Evolutionary conservation across 306 rosid species (phyloP), one percentile per base, ranked within the genome.

Genomic region (Canavalia ensiformis): DNA sequence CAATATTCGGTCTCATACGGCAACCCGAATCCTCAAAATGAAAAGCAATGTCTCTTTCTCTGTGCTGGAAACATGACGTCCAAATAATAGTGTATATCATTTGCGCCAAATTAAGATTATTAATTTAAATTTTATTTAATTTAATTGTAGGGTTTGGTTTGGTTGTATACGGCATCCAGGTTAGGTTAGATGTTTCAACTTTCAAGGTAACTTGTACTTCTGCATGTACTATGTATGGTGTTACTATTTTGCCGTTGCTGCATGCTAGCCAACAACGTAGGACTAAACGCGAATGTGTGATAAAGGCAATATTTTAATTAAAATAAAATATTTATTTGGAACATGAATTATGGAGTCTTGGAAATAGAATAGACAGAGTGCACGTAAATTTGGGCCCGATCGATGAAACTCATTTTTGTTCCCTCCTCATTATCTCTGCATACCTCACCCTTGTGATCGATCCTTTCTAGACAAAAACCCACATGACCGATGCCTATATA

Each of bases 41-140:
- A 62, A 55, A 83, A 78, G 0, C 64, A 13, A 29, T 64, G 87
- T 73, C 81, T 49, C 68, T 79, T 39, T 84, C 87, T 60, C 35
- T 50, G 2, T 74, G 72, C 76, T 65, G 59, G 58, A 84, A 72
- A 72, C 9, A 75, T 78, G 77, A 84, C 81, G 67, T 78, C 54
- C 0, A 13, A 44, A 70, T n/a, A 51, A 65, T 68, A 45, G 9
- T 78, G 0, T 42, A 29, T 30, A 55, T 69, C 4, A 62, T 33
- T 57, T 57, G 55, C 18, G 35, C 6, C 25, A 35, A 45, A 7
- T 28, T 66, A 52, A 37, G 11, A 31, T 37, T 47, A 39, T 7
- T 31, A 9, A 18, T 18, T 18, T 18, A 18, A 18, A 18, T 18
- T 18, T 18, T 18, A 18, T 18, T 18, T 18, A 18, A 18, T 18